Percentiles rank a stretch among this genome's conserved stretches.
These are phyloP conservation scores for Mrakia frigida DNA, from an alignment of 768 basidiomycete species.

Conservation along the genomic window DNA sequence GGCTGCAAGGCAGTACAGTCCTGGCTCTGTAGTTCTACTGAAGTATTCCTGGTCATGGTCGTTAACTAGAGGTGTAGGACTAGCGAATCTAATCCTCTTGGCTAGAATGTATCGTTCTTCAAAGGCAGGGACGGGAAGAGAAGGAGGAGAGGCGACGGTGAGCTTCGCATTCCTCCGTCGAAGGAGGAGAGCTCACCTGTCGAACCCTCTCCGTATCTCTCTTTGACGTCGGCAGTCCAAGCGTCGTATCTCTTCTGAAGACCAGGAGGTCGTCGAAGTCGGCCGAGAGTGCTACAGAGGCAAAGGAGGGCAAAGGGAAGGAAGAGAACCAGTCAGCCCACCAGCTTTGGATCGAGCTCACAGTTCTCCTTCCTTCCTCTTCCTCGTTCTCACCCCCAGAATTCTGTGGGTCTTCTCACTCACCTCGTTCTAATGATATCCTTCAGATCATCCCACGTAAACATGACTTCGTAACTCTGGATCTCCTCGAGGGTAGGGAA, in stretches of 20 bases:
- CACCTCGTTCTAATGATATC: slow-evolving; percentile 8
- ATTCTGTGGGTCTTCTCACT: background rate
- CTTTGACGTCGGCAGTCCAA: slow-evolving; percentile 56
- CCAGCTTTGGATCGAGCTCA: background rate
- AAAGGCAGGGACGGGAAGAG: background rate
- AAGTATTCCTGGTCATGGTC: slow-evolving; percentile 53
- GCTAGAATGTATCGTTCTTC: slow-evolving; percentile 30
- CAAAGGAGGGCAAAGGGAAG: background rate
- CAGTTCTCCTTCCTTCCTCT: background rate
- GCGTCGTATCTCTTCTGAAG: slow-evolving; percentile 64
- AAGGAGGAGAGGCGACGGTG: slow-evolving; percentile 42
- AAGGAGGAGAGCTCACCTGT: slow-evolving; percentile 49
- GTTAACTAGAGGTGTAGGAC: slow-evolving; percentile 8
- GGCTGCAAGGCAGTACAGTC: slow-evolving; percentile 21
- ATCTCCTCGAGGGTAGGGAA: slow-evolving; percentile 18
- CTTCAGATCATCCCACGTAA: slow-evolving; percentile 17
- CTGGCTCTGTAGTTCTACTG: slow-evolving; percentile 55
- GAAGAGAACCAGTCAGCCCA: background rate
- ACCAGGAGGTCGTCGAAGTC: slow-evolving; percentile 65
- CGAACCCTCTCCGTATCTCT: slow-evolving; percentile 56
- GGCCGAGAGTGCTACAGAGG: slow-evolving; percentile 63
- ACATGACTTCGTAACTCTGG: slow-evolving; percentile 14
- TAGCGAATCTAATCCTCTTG: slow-evolving; percentile 20
- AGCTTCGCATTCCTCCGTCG: slow-evolving; percentile 58
- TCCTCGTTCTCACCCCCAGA: background rate